phyloP scores from a whole-genome alignment of 371 early-diverging fungal genomes.

The Lichtheimia hyalospora region DNA sequence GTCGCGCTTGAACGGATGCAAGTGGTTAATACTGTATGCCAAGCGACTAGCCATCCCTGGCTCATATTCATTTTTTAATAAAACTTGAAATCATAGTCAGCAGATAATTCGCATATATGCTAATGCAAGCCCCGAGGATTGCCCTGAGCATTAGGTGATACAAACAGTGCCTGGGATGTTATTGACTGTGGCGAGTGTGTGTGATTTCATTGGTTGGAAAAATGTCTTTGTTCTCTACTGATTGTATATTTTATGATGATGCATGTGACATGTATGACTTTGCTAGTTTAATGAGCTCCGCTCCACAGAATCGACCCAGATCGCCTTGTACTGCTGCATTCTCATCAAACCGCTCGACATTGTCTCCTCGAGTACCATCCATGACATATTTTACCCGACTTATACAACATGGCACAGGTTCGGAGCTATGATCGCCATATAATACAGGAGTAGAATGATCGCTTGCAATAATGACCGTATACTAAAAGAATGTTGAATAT shows the following conservation, averaged over 20 bases:
- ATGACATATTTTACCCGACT: slow-evolving; percentile 13
- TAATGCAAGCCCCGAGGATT: too few relatives aligned
- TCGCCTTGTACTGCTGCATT: slow-evolving; percentile 26
- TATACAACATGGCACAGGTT: slow-evolving; percentile 51
- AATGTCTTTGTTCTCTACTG: not conserved
- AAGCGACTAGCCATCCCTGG: too few relatives aligned
- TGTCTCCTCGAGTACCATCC: slow-evolving; percentile 17
- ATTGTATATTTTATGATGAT: not conserved
- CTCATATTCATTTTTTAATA: too few relatives aligned
- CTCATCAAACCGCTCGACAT: slow-evolving; percentile 32
- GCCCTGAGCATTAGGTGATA: too few relatives aligned
- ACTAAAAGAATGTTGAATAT: slow-evolving; percentile 14
- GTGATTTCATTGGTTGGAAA: too few relatives aligned
- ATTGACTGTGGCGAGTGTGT: too few relatives aligned
- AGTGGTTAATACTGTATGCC: too few relatives aligned
- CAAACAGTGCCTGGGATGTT: too few relatives aligned
- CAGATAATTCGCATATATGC: too few relatives aligned
- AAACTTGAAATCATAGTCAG: too few relatives aligned
- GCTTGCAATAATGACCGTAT: slow-evolving; percentile 47
- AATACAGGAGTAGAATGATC: slow-evolving; percentile 55
- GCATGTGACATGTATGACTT: slow-evolving; percentile 27
- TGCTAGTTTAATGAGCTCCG: slow-evolving; percentile 34
- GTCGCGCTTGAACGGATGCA: too few relatives aligned
- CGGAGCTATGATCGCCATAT: slow-evolving; percentile 52
- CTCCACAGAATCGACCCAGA: slow-evolving; percentile 47